Base-by-base conservation (phyloP, 306 rosid species). In the Acacia melanoxylon region DNA sequence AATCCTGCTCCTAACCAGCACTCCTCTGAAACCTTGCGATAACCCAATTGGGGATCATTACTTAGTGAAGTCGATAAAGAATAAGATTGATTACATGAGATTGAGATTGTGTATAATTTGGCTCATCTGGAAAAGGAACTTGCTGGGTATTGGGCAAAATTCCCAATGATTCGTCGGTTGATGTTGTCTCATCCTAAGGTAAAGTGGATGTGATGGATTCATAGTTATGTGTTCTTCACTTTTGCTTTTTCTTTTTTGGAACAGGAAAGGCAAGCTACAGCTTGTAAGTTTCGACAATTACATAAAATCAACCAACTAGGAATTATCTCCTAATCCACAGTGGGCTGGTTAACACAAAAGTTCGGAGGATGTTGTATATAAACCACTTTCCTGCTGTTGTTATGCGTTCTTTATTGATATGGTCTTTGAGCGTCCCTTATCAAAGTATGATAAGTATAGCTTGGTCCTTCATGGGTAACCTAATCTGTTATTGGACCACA, bases 151-250 rank as follows among this genome's bases (percentile, higher is more conserved):
- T 95, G 99, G 99, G 95, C 99, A 3, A 95, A 95, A 78, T 81
- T 95, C 92, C 99, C 98, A 0, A 86, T 95, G 93, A 86, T 93
- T 77, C 33, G 99, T 75, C 85, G 92, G 79, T 65, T 95, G 82
- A 93, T 93, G 98, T 66, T 93, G 82, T 93, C 99, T 3, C 99
- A 95, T 48, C 98, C 98, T 0, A 97, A 95, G 78, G 98, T 95
- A 1, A 97, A 95, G 83, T 95, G 99, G 99, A 95, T 95, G 85
- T 95, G 99, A 97, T 95, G 98, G 99, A 92, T 95, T 98, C 97
- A 95, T 33, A 95, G 99, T 81, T 98, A 93, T 90, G 99, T 98
- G 0, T n/a, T n/a, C n/a, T n/a, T n/a, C n/a, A 82, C 93, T 66
- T 95, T 95, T 58, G 93, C 99, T 2, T 31, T 31, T 31, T 31